Evolutionary conservation across 1,284 basidiomycete species (phyloP), one percentile per base, ranked within the genome.

Genomic region (Golubevia pallescens): DNA sequence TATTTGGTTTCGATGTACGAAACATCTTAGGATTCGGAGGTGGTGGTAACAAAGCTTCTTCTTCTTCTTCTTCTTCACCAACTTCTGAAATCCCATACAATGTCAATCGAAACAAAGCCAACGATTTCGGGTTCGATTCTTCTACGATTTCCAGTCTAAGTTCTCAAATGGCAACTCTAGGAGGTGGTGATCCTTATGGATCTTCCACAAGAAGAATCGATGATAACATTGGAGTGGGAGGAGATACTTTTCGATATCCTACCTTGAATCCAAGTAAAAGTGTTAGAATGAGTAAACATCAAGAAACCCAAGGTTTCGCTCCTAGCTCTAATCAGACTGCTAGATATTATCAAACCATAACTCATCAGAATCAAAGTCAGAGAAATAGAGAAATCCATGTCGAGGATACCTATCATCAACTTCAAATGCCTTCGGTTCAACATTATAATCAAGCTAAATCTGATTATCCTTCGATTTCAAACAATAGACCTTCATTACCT

Each of bases 231-330:
- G 28, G 28, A 28, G 28, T 28, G 28, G 42, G 42, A 48, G 16
- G 13, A 13, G 42, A 16, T 10, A 48, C 42, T 13, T 48, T 48
- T 10, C 8, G 16, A n/a, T 71, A 59, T 32, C 60, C 59, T 42
- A 57, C 56, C 24, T 58, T 61, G 24, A 42, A 32, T 34, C 57
- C 59, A 32, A 21, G 32, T 32, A 21, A 13, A 10, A 58, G 42
- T 34, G 19, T 48, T 13, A 65, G 71, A 42, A 72, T 72, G 70
- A 57, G 58, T 14, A 48, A 52, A 19, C 70, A 72, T 28, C 70
- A 72, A 59, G 58, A 52, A 28, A 52, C 66, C 32, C 70, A 72
- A 34, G 70, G 70, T 21, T 69, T 69, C 53, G 67, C 67, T 20
- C 67, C 67, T 4, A 61, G 52, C 51, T 24, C n/a, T 32, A 48